Conservation (phyloP, 257 asterid genomes). For the Solanum stenotomum region DNA sequence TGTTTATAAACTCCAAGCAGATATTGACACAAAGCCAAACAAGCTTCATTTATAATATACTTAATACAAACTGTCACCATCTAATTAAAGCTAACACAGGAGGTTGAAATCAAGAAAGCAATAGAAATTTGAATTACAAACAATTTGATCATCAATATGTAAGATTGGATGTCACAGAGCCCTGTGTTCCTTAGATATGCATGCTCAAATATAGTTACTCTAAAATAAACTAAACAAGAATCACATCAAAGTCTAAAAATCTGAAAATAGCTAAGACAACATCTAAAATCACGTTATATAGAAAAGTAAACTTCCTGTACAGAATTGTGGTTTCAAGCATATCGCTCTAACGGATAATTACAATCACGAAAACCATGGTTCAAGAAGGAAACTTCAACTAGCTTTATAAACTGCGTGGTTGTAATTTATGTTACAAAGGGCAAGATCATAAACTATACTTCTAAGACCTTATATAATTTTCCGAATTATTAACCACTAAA, state of each 20-base stretch:
- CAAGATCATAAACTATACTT: slow-evolving; percentile 3
- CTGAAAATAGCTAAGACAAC: not conserved
- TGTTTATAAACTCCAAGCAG: not conserved
- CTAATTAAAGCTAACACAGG: not conserved
- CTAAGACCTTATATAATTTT: slow-evolving; percentile 9
- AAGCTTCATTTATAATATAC: not conserved
- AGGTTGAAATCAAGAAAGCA: not conserved
- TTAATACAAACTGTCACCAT: not conserved
- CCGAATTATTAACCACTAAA: slow-evolving; percentile 38
- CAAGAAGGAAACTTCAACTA: slow-evolving; percentile 3
- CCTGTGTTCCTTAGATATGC: not conserved
- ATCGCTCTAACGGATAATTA: not conserved
- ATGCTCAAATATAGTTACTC: not conserved
- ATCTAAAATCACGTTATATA: not conserved
- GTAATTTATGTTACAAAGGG: not conserved
- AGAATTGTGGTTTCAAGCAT: not conserved
- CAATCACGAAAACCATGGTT: not conserved
- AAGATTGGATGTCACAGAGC: not conserved
- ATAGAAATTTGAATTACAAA: not conserved
- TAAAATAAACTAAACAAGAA: not conserved
- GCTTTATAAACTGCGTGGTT: slow-evolving; percentile 2
- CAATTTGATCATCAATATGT: not conserved
- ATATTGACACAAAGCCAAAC: not conserved
- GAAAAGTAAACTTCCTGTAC: not conserved
- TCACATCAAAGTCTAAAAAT: not conserved